Base-by-base conservation (phyloP, 2,329 filamentous ascomycete genomes). In the Talaromyces sp. region DNA sequence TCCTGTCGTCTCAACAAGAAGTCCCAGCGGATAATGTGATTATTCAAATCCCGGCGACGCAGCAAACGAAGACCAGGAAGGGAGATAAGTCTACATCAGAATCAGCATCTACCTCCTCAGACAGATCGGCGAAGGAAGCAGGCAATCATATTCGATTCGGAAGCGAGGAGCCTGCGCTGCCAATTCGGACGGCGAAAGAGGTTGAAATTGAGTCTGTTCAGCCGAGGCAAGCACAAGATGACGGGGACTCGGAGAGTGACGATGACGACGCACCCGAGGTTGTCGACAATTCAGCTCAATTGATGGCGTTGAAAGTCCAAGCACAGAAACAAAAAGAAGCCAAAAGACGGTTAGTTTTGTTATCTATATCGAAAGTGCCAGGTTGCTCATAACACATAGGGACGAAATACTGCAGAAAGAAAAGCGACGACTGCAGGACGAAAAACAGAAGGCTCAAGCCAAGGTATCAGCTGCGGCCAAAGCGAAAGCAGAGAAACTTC, bases 241-340 rank as follows among this genome's bases (percentile, higher is more conserved):
- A 60, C 19, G 56, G 68, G 50, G 62, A 65, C 27, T 57, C 67
- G 37, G 68, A 69, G 19, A 68, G 72, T 3, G 73, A 73, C 6
- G 71, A 74, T 2, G 74, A 72, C 63, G 75, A 76, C n/a, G 78
- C 78, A n/a, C 78, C 78, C 10, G 78, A 80, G 67, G 70, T 74
- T 13, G 70, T 80, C 45, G 74, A 79, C 50, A 80, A 80, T 66
- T 76, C 78, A 45, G 72, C 74, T 2, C 75, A 80, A 64, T 63
- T 79, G 33, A 68, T 73, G 45, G 75, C 74, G 64, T 70, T 80
- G n/a, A 79, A 74, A 66, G 71, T 73, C 24, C 72, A 75, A 47
- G 74, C 77, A n/a, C 76, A 76, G 67, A 79, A 75, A 66, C 73
- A 74, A 70, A 76, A 78, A 64, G 69, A 73, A 62, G 69, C 72